Evolutionary conservation across 257 asterid species (phyloP), one percentile per base, ranked within the genome.

Genomic region (Primulina tabacum): DNA sequence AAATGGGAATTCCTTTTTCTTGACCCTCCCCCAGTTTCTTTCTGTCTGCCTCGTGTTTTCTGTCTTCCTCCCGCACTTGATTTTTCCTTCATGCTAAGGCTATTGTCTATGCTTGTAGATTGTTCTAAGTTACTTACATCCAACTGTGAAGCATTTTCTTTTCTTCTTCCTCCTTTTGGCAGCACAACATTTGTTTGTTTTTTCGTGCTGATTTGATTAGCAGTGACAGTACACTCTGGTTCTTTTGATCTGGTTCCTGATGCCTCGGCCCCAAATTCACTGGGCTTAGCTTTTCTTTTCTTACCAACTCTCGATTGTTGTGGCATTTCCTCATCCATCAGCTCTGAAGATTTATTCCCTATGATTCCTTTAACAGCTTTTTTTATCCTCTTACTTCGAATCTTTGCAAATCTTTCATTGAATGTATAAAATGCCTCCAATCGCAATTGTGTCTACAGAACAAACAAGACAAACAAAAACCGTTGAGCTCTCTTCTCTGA

Each of bases 401-500:
- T 90, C 79, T 93, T 93, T 0, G 99, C 99, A 89, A 93, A 93
- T 76, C 86, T 85, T 75, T 93, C 99, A 43, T 89, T 90, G 88
- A 93, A 93, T 53, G 96, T 82, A 81, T 93, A 93, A 82, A 90
- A 93, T 64, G 97, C 96, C 83, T 93, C 99, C 89, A 93, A 26
- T 68, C 99, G 88, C 88, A 93, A 79, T 81, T 93, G 99, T 9
- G 96, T 90, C 99, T 93, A 82, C 55, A 62, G 78, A 78, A 64
- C 70, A 75, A 74, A 64, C 52, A 71, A 64, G 55, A 73, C 33
- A 60, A 16, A 26, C 40, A 71, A 47, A 70, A 56, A 65, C 38
- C 24, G 64, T 43, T 62, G 35, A 53, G 58, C 29, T 78, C 35
- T 52, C 62, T 71, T 68, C 65, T 30, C 70, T 63, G 26, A 56